phyloP scores from a whole-genome alignment of 225 moss, liverwort and hornwort genomes.

The Anthoceros angustus region DNA sequence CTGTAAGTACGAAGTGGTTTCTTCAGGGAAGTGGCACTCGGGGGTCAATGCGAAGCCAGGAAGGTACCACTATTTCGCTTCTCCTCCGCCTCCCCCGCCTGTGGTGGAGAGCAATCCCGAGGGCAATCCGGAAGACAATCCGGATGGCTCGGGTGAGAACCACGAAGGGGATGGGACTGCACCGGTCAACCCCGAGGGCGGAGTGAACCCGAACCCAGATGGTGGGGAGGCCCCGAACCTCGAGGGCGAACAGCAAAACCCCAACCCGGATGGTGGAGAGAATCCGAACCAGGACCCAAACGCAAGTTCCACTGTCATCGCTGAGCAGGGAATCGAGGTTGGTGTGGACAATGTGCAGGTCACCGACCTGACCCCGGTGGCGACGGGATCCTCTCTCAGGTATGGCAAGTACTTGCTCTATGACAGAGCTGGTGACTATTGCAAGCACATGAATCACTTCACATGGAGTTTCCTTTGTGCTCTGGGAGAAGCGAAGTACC shows the following conservation, averaged over 20 bases:
- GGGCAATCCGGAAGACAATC: too few species aligned
- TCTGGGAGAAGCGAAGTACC: slow-evolving; percentile 63
- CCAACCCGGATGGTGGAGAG: neutral
- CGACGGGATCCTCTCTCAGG: slow-evolving; percentile 11
- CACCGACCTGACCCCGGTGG: neutral
- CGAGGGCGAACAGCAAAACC: too few species aligned
- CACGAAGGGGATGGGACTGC: neutral
- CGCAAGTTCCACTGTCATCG: slow-evolving; percentile 3
- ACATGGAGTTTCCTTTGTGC: slow-evolving; percentile 59
- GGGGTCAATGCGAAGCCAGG: slow-evolving; percentile 45
- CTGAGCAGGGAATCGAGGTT: slow-evolving; percentile 4
- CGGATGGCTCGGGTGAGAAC: neutral
- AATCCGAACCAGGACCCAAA: neutral
- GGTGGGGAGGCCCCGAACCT: neutral
- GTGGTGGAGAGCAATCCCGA: neutral
- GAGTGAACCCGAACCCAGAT: neutral
- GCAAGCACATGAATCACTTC: slow-evolving; percentile 67
- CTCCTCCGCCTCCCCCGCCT: slow-evolving; percentile 4
- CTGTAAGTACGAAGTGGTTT: slow-evolving; percentile 42
- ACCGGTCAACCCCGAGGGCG: neutral
- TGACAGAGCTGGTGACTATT: slow-evolving; percentile 51
- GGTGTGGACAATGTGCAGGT: slow-evolving; percentile 20
- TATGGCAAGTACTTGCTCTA: slow-evolving; percentile 43
- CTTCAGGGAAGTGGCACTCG: slow-evolving; percentile 68
- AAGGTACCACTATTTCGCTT: slow-evolving; percentile 2